A percentile compares a stretch with the other conserved stretches of the same genome.
phyloP scores from a whole-genome alignment of 805 yeast species.

The Monosporozyma aerobia region DNA sequence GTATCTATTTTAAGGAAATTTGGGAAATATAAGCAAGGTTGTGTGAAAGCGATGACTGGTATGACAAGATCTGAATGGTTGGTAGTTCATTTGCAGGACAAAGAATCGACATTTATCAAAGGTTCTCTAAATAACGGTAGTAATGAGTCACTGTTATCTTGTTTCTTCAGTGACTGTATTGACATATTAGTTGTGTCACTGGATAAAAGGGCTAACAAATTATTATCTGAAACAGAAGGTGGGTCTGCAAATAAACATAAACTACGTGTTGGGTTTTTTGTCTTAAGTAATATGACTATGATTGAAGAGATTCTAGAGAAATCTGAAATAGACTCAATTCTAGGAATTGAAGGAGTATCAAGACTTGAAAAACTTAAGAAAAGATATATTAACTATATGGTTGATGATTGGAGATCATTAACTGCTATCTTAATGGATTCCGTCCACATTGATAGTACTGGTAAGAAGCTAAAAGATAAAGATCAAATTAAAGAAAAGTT shows the following conservation, averaged over 20 bases:
- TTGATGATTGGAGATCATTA: conserved; percentile 71
- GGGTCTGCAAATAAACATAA: conserved; percentile 23
- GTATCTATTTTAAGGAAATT: conserved; percentile 59
- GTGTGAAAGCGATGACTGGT: conserved; percentile 38
- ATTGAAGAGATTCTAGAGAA: conserved; percentile 66
- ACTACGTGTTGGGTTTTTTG: conserved; percentile 52
- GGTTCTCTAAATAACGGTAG: conserved; percentile 3
- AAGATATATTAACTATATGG: conserved; percentile 60
- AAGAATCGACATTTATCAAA: conserved; percentile 18
- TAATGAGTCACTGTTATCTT: conserved; percentile 46
- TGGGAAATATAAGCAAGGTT: conserved; percentile 50
- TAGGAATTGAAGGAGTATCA: conserved; percentile 49
- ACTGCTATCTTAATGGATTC: conserved; percentile 76
- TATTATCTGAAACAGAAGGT: conserved; percentile 23
- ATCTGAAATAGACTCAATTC: conserved; percentile 43
- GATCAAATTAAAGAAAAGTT: conserved; percentile 80
- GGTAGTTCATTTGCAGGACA: conserved; percentile 29
- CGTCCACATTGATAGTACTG: conserved; percentile 43
- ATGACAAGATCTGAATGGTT: conserved; percentile 62
- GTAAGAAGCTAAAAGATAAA: conserved; percentile 59
- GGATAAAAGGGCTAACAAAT: conserved; percentile 46
- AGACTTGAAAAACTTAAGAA: conserved; percentile 63
- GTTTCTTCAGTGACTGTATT: conserved; percentile 67
- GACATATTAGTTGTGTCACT: conserved; percentile 62
- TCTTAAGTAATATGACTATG: conserved; percentile 61